Evolutionary conservation across 345 rosid species (phyloP).

Genomic region (Rhizophora mangle): DNA sequence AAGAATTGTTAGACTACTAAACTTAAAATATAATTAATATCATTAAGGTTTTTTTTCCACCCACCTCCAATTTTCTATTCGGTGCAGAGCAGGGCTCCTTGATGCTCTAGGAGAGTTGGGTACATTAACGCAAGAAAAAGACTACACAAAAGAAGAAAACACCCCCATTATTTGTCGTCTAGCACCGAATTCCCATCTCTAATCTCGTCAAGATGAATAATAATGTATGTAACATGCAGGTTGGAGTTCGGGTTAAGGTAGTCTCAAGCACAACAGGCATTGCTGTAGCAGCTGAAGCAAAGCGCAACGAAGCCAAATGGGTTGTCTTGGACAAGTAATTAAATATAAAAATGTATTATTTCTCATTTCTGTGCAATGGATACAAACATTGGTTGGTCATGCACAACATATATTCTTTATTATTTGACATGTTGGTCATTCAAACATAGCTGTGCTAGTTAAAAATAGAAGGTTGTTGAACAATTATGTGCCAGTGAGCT

Average conservation of each 20-base stretch:
- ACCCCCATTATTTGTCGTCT: no score
- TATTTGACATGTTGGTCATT: background rate
- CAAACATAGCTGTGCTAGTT: background rate
- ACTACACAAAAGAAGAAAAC: no score
- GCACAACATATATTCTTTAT: background rate
- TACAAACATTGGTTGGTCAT: slow-evolving; percentile 19
- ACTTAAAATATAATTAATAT: no score
- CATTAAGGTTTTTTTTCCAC: no score
- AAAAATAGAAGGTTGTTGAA: background rate
- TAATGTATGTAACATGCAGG: slow-evolving; percentile 35
- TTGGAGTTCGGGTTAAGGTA: slow-evolving; percentile 67
- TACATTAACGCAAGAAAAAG: no score
- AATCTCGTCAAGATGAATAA: slow-evolving; percentile 5
- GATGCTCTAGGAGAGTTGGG: no score
- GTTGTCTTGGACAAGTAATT: slow-evolving; percentile 84
- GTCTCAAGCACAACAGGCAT: slow-evolving; percentile 45
- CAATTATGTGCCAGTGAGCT: no score
- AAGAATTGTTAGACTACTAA: no score
- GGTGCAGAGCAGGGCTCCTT: no score
- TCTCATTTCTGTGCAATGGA: slow-evolving; percentile 42
- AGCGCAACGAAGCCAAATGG: slow-evolving; percentile 60
- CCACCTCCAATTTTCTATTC: no score
- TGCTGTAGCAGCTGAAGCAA: slow-evolving; percentile 63
- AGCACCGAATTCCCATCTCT: background rate
- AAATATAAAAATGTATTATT: slow-evolving; percentile 50